Conservation (phyloP, 164 flowering plant genomes). For the Piper longum region DNA sequence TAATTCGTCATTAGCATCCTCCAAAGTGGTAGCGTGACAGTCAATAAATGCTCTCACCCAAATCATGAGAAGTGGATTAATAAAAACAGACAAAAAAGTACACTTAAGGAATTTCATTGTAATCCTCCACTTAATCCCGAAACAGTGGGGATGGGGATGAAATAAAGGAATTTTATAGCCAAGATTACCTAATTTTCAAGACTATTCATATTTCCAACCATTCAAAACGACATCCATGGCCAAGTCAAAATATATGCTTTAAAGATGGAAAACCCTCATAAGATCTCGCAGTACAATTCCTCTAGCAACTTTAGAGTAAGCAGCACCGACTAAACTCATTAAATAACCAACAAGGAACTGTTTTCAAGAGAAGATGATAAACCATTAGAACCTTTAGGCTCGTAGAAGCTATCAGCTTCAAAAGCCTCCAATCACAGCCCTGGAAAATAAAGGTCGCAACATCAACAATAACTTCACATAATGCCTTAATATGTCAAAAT, state of each 20-base stretch:
- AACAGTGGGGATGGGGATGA: too few species aligned
- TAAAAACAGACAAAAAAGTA: too few species aligned
- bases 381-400: slow-evolving; percentile 34
- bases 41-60: too few species aligned
- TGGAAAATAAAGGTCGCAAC: slow-evolving; percentile 55
- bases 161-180: neutral
- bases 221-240: neutral
- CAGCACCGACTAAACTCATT: neutral
- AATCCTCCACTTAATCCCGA: too few species aligned
- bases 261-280: neutral
- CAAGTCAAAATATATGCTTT: neutral
- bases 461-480: slow-evolving; percentile 25
- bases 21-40: too few species aligned
- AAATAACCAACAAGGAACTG: slow-evolving; percentile 3
- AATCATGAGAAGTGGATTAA: too few species aligned
- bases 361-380: slow-evolving; percentile 25
- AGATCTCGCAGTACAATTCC: neutral
- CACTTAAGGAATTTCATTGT: too few species aligned
- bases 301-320: neutral
- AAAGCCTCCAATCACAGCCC: slow-evolving; percentile 45
- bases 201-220: neutral
- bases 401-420: slow-evolving; percentile 30
- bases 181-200: neutral
- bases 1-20: too few species aligned
- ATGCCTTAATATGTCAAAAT: neutral